These are phyloP conservation scores for Kodamaea nitidulidarum DNA, from an alignment of 805 yeast species.

Conservation along the genomic window DNA sequence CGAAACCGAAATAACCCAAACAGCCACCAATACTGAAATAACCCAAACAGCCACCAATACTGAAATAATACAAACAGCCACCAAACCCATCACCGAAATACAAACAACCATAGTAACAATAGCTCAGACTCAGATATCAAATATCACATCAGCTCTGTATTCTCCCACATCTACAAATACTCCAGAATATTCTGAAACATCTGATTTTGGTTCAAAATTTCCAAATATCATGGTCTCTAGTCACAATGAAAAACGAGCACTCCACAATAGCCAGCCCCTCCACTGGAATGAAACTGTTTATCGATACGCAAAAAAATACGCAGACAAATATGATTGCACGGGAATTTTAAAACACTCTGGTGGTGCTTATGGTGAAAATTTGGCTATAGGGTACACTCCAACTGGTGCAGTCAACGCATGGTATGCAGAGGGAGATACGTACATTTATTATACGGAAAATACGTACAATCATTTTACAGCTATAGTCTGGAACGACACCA, in stretches of 20 bases:
- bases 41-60: too few species aligned
- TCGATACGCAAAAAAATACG: slow-evolving; percentile 30
- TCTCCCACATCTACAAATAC: too few species aligned
- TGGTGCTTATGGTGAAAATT: slow-evolving; percentile 37
- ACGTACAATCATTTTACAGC: slow-evolving; percentile 38
- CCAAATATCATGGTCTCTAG: slow-evolving; percentile 15
- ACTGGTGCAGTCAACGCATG: slow-evolving; percentile 36
- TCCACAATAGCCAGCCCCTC: slow-evolving; percentile 28
- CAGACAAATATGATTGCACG: slow-evolving; percentile 31
- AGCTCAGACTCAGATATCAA: too few species aligned
- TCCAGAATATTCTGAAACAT: too few species aligned
- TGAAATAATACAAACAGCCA: too few species aligned
- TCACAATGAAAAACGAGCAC: slow-evolving; percentile 29
- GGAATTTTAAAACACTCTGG: slow-evolving; percentile 34
- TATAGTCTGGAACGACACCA: slow-evolving; percentile 33
- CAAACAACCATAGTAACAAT: too few species aligned
- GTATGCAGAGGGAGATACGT: slow-evolving; percentile 34
- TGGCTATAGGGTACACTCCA: slow-evolving; percentile 35
- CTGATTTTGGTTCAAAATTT: background rate
- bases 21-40: too few species aligned
- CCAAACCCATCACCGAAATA: too few species aligned
- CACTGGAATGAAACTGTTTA: slow-evolving; percentile 30
- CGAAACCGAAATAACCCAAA: too few species aligned
- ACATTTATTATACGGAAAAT: slow-evolving; percentile 23
- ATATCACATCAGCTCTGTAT: too few species aligned